A percentile compares a stretch with the other conserved stretches of the same genome.
phyloP scores from a whole-genome alignment of 208 protist species.

The Jaenimonas drosophilae region DNA sequence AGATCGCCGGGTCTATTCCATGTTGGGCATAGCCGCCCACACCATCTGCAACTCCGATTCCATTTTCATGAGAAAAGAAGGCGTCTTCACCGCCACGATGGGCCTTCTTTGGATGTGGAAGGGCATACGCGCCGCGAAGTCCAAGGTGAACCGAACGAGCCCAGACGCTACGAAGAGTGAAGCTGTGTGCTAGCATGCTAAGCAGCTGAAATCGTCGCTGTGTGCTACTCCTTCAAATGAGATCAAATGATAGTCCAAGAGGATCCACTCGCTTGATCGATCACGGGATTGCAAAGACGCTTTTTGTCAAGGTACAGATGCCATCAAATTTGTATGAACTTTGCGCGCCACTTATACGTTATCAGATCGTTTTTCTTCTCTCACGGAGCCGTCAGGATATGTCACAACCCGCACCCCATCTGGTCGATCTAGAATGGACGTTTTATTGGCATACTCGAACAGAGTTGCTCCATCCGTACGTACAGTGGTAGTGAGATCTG shows the following conservation, averaged over 20 bases:
- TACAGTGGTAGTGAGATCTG: slow-evolving; percentile 15
- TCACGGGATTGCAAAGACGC: background rate
- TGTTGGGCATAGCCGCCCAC: slow-evolving; percentile 69
- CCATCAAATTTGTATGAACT: background rate
- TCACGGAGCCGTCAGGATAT: slow-evolving; percentile 58
- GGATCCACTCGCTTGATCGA: background rate
- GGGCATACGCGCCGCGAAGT: slow-evolving; percentile 48
- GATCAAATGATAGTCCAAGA: background rate
- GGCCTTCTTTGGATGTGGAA: slow-evolving; percentile 72
- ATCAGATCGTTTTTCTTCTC: slow-evolving; percentile 20
- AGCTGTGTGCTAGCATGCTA: slow-evolving; percentile 3
- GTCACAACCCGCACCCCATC: slow-evolving; percentile 76
- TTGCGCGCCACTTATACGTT: background rate
- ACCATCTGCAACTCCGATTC: slow-evolving; percentile 75
- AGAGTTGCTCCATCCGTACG: slow-evolving; percentile 64
- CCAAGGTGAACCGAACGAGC: slow-evolving; percentile 22
- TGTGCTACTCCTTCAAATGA: background rate
- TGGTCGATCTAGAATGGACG: slow-evolving; percentile 55
- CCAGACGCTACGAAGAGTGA: background rate
- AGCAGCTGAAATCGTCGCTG: slow-evolving; percentile 1
- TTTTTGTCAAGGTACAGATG: background rate
- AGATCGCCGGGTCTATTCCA: slow-evolving; percentile 66
- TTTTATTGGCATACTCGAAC: slow-evolving; percentile 69
- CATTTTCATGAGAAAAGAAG: slow-evolving; percentile 60
- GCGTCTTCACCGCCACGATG: slow-evolving; percentile 77